Evolutionary conservation across 2,329 filamentous ascomycete species (phyloP).

Genomic region (Colletotrichum godetiae): DNA sequence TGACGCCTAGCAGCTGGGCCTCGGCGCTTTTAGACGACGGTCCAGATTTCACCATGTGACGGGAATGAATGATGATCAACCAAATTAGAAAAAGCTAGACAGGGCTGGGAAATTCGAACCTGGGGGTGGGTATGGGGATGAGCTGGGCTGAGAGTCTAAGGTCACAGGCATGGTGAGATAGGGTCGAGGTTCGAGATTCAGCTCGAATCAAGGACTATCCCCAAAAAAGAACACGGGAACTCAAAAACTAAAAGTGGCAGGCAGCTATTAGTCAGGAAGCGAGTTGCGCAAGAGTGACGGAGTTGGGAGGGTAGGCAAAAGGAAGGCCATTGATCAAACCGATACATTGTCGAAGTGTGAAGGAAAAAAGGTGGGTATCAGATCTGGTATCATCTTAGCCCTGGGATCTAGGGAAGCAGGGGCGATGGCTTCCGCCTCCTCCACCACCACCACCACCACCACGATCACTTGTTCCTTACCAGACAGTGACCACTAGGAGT

Average conservation of each 20-base stretch:
- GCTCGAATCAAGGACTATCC: neutral
- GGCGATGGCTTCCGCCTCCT: neutral
- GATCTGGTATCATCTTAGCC: conserved; percentile 8
- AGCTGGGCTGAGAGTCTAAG: neutral
- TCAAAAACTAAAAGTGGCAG: neutral
- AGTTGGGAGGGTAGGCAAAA: conserved; percentile 10
- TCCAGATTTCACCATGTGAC: neutral
- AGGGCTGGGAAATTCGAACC: neutral
- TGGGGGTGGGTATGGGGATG: neutral
- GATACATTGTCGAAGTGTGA: neutral
- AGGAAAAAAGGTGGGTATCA: neutral
- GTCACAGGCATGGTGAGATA: neutral
- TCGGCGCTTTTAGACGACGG: neutral
- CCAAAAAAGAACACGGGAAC: neutral
- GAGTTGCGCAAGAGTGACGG: conserved; percentile 1
- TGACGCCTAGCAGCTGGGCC: conserved; percentile 2
- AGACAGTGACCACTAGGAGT: neutral
- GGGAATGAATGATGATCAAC: neutral
- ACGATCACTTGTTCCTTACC: too few relatives aligned
- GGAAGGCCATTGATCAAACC: conserved; percentile 19
- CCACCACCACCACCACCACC: too few relatives aligned
- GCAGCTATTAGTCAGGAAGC: neutral
- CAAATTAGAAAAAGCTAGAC: neutral
- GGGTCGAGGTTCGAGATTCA: neutral
- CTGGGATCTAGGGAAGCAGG: neutral